phyloP scores from a whole-genome alignment of 306 rosid genomes.

The Sophora flavescens region DNA sequence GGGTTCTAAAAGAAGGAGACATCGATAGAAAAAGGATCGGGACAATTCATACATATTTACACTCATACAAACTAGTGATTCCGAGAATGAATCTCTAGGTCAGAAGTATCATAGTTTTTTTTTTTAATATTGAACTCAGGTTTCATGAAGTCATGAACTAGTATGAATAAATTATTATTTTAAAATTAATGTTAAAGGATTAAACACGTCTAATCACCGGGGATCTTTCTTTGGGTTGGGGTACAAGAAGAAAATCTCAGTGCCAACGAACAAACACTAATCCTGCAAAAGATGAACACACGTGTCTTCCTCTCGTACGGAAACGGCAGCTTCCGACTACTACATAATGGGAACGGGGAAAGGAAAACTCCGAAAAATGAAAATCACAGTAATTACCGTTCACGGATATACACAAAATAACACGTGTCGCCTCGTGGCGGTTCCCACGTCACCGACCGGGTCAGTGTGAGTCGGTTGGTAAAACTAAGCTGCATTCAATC shows the following conservation, averaged over 20 bases:
- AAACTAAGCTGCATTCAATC: conserved; percentile 39
- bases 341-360: not conserved
- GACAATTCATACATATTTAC: too few species aligned
- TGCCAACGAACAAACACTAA: conserved; percentile 23
- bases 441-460: conserved; percentile 43
- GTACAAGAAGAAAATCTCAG: not conserved
- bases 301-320: conserved; percentile 38
- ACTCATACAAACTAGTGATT: too few species aligned
- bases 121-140: too few species aligned
- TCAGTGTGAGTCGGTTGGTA: conserved; percentile 54
- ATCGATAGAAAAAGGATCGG: too few species aligned
- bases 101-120: too few species aligned
- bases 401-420: not conserved
- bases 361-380: too few species aligned
- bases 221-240: not conserved
- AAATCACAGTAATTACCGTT: conserved; percentile 34
- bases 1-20: too few species aligned
- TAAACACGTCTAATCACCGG: too few species aligned
- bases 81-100: too few species aligned
- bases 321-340: not conserved
- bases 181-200: too few species aligned
- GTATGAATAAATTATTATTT: too few species aligned
- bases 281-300: conserved; percentile 25
- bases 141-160: too few species aligned
- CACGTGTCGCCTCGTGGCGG: conserved; percentile 23